Conservation (phyloP, 1,284 basidiomycete genomes). For the Termitomyces sp. region DNA sequence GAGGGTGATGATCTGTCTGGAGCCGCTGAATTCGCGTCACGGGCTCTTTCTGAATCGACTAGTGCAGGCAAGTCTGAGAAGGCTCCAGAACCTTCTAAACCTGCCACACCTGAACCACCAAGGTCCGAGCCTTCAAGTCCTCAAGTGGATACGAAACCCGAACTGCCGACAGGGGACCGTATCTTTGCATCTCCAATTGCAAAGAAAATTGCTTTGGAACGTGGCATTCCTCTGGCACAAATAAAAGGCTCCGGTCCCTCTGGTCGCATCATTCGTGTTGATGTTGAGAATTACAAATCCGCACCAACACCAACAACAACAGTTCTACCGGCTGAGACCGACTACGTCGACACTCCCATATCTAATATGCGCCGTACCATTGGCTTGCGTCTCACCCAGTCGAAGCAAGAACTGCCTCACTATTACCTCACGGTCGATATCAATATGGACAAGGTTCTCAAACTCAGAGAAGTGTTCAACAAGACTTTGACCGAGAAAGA, state of each 20-base stretch:
- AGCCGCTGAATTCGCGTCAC: conserved; percentile 72
- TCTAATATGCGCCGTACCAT: conserved; percentile 96
- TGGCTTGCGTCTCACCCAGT: conserved; percentile 85
- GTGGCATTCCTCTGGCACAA: conserved; percentile 87
- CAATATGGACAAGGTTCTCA: conserved; percentile 95
- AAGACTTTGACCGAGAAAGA: conserved; percentile 80
- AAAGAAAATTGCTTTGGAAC: conserved; percentile 94
- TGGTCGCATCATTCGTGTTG: conserved; percentile 90
- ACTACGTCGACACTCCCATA: conserved; percentile 89
- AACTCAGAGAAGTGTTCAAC: conserved; percentile 96
- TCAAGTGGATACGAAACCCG: conserved; percentile 38
- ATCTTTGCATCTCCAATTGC: conserved; percentile 96
- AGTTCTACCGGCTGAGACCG: conserved; percentile 43
- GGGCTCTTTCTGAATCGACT: conserved; percentile 41
- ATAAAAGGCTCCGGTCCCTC: conserved; percentile 94
- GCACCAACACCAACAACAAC: conserved; percentile 35
- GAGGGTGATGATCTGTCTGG: conserved; percentile 90
- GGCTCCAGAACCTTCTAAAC: conserved; percentile 20
- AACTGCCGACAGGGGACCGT: conserved; percentile 65
- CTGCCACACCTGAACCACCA: conserved; percentile 18
- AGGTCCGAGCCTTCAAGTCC: conserved; percentile 35
- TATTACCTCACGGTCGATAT: conserved; percentile 96
- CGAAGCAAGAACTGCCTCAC: conserved; percentile 93
- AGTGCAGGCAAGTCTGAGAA: conserved; percentile 30
- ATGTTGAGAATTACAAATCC: conserved; percentile 86